These are phyloP conservation scores for Phytophthora pseudosyringae DNA, from an alignment of 352 stramenopile species.

Conservation along the genomic window DNA sequence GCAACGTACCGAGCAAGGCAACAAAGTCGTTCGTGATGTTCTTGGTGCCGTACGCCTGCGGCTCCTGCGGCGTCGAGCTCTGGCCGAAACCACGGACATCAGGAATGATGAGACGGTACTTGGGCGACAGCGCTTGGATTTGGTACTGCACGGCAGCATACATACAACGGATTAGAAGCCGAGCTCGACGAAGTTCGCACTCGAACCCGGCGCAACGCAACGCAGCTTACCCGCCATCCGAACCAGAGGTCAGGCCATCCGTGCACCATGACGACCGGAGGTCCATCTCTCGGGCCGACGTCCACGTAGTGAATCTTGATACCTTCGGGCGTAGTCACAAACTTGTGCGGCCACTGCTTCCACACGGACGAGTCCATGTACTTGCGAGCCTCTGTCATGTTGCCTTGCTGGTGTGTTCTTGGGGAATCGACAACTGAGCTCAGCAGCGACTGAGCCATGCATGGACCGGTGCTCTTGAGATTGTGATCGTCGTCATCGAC, in stretches of 20 bases:
- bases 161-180: conserved; percentile 1
- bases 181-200: not conserved
- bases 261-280: conserved; percentile 63
- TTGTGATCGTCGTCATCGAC: conserved; percentile 22
- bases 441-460: conserved; percentile 5
- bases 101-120: conserved; percentile 62
- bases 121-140: conserved; percentile 51
- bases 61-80: conserved; percentile 48
- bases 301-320: conserved; percentile 63
- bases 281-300: conserved; percentile 46
- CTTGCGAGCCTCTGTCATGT: conserved; percentile 20
- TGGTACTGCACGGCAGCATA: conserved; percentile 42
- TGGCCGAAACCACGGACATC: conserved; percentile 61
- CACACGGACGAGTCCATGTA: conserved; percentile 32
- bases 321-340: conserved; percentile 37
- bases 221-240: conserved; percentile 50
- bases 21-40: conserved; percentile 52
- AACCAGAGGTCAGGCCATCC: conserved; percentile 74
- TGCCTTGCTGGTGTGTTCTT: conserved; percentile 18
- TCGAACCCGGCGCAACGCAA: not conserved
- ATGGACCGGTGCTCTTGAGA: conserved; percentile 9
- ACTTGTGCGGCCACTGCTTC: conserved; percentile 45
- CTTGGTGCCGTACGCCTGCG: conserved; percentile 54
- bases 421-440: conserved; percentile 28
- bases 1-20: conserved; percentile 40